A percentile compares a stretch with the other conserved stretches of the same genome.
Conservation (phyloP, 495 filamentous ascomycete species). For the Schizothecium vesticola region DNA sequence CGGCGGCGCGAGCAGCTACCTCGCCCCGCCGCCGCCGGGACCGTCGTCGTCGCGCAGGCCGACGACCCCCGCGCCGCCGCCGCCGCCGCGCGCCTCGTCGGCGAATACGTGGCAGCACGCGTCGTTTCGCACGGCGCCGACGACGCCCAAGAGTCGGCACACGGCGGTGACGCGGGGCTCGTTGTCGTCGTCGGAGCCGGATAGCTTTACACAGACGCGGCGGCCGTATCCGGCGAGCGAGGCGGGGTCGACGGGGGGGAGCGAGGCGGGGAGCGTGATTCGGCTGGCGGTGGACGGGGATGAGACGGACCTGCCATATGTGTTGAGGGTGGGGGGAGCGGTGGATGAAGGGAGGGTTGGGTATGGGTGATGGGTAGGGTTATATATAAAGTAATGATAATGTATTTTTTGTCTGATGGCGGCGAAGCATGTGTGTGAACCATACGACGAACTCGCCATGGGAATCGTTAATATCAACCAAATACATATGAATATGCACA, state of each 20-base stretch:
- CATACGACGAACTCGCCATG: background rate
- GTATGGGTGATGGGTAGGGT: background rate
- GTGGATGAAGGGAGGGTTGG: background rate
- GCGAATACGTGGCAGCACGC: constrained; percentile 31
- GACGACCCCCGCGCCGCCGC: constrained; percentile 9
- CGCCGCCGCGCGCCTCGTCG: constrained; percentile 28
- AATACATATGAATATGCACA: too few species aligned
- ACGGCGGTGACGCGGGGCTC: constrained; percentile 22
- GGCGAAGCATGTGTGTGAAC: too few species aligned
- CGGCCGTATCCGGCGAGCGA: constrained; percentile 34
- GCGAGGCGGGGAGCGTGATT: constrained; percentile 25
- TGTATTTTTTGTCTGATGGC: background rate
- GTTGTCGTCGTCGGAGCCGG: constrained; percentile 25
- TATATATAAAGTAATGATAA: constrained; percentile 11
- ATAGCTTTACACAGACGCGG: constrained; percentile 43
- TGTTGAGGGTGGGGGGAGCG: constrained; percentile 26
- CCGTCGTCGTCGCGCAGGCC: background rate
- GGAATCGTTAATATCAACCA: too few species aligned
- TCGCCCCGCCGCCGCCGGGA: constrained; percentile 22
- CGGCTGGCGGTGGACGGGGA: constrained; percentile 35
- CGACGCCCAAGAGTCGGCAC: constrained; percentile 42
- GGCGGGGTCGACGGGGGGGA: constrained; percentile 30
- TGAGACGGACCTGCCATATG: constrained; percentile 36
- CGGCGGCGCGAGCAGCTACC: constrained; percentile 16
- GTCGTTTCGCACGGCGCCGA: constrained; percentile 46